Conservation (phyloP, 1,139 yeast genomes). For the Hansenula lynferdii region DNA sequence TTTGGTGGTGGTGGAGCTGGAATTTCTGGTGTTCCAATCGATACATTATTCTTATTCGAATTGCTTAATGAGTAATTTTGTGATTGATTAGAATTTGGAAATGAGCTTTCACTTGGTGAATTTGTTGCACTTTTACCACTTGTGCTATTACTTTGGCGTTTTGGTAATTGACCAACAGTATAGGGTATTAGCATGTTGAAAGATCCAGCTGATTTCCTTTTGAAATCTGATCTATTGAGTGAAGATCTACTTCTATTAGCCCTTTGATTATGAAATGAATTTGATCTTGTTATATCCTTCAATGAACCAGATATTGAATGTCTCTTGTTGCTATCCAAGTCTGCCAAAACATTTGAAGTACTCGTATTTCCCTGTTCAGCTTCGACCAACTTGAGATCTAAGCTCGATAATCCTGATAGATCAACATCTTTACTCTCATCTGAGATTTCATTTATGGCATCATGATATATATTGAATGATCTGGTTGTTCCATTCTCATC, state of each 20-base stretch:
- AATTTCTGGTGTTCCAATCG: not conserved
- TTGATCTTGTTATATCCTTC: constrained; percentile 4
- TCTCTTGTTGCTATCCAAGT: constrained; percentile 10
- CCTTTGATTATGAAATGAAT: not conserved
- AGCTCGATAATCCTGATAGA: constrained; percentile 14
- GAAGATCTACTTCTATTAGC: not conserved
- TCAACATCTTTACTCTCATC: constrained; percentile 17
- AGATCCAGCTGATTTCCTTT: not conserved
- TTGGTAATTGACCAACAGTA: too few species aligned
- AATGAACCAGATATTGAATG: constrained; percentile 7
- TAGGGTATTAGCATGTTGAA: not conserved
- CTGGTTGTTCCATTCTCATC: constrained; percentile 19
- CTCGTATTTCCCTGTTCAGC: constrained; percentile 1
- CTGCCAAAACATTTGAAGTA: constrained; percentile 7
- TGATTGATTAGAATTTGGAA: not conserved
- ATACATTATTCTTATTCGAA: not conserved
- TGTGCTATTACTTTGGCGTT: too few species aligned
- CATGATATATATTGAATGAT: constrained; percentile 18
- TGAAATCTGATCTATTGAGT: not conserved
- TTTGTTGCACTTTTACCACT: too few species aligned
- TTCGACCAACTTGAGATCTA: constrained; percentile 9
- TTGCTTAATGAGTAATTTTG: too few species aligned
- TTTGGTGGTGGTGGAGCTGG: not conserved
- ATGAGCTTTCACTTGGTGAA: too few species aligned
- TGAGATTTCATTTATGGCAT: constrained; percentile 16